These are phyloP conservation scores for Scorias spongiosa DNA, from an alignment of 2,329 filamentous ascomycete species.

Conservation along the genomic window DNA sequence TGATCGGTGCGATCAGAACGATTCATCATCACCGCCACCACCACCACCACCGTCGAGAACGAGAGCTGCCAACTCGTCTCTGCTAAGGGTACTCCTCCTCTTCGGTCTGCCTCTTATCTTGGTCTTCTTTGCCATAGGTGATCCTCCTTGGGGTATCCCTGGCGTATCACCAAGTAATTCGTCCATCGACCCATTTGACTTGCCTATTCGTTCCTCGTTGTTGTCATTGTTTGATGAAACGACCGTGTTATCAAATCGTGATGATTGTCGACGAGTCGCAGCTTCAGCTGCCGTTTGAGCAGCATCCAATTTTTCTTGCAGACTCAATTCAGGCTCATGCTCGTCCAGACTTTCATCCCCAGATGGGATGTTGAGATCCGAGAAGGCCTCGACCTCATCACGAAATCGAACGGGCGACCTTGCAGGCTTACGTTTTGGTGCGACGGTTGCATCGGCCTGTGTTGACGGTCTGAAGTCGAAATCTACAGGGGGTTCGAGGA, in stretches of 20 bases:
- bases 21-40: background rate
- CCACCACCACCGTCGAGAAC: background rate
- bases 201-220: constrained; percentile 2
- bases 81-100: constrained; percentile 57
- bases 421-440: constrained; percentile 1
- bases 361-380: constrained; percentile 3
- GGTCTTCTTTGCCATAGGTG: constrained; percentile 26
- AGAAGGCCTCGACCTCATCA: constrained; percentile 4
- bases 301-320: constrained; percentile 32
- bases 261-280: constrained; percentile 14
- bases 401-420: constrained; percentile 1
- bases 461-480: constrained; percentile 20
- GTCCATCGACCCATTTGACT: constrained; percentile 6
- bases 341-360: constrained; percentile 3
- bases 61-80: constrained; percentile 51
- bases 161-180: constrained; percentile 36
- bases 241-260: background rate
- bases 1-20: background rate
- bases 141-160: constrained; percentile 8
- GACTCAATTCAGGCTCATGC: constrained; percentile 17
- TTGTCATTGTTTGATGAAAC: background rate
- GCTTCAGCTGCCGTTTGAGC: constrained; percentile 30
- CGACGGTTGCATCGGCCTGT: background rate
- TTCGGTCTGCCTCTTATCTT: constrained; percentile 41
- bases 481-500: constrained; percentile 20